Percentiles rank a stretch among this genome's conserved stretches.
Evolutionary conservation across 192 early-diverging fungal species (phyloP).

Genomic region (Dispira simplex): DNA sequence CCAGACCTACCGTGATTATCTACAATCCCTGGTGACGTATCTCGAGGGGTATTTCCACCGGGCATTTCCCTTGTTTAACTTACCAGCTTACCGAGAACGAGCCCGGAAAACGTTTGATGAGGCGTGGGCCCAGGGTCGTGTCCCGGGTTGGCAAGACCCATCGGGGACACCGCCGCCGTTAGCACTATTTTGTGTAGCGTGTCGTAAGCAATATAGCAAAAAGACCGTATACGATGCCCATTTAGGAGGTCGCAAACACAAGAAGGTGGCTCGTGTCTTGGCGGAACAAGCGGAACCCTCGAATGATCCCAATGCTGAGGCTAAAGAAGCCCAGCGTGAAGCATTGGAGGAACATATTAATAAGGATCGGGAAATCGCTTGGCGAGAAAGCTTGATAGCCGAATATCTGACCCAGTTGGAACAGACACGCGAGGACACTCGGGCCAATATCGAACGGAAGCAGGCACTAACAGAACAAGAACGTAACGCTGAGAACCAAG

Average conservation of each 20-base stretch:
- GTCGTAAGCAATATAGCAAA: conserved; percentile 75
- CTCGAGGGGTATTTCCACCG: conserved; percentile 14
- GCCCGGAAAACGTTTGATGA: not conserved
- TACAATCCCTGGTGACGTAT: conserved; percentile 37
- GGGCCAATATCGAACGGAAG: conserved; percentile 76
- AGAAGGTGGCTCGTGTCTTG: conserved; percentile 52
- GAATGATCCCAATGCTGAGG: not conserved
- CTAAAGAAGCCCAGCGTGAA: conserved; percentile 16
- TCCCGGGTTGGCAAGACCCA: conserved; percentile 40
- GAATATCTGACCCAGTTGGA: conserved; percentile 39
- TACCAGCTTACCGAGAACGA: not conserved
- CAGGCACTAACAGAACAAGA: conserved; percentile 84
- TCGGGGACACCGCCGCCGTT: conserved; percentile 17
- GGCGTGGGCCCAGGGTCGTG: not conserved
- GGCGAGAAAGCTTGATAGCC: conserved; percentile 38
- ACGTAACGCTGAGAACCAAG: conserved; percentile 48
- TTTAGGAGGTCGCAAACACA: conserved; percentile 80
- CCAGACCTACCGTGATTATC: conserved; percentile 25
- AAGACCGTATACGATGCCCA: conserved; percentile 74
- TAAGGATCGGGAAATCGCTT: conserved; percentile 43
- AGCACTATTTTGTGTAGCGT: conserved; percentile 47
- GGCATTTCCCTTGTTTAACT: conserved; percentile 12
- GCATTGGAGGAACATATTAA: conserved; percentile 25
- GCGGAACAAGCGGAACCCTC: conserved; percentile 9
- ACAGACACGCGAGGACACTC: conserved; percentile 57